Base-by-base conservation (phyloP, 805 yeast species). In the Saccharomycopsis sp. region DNA sequence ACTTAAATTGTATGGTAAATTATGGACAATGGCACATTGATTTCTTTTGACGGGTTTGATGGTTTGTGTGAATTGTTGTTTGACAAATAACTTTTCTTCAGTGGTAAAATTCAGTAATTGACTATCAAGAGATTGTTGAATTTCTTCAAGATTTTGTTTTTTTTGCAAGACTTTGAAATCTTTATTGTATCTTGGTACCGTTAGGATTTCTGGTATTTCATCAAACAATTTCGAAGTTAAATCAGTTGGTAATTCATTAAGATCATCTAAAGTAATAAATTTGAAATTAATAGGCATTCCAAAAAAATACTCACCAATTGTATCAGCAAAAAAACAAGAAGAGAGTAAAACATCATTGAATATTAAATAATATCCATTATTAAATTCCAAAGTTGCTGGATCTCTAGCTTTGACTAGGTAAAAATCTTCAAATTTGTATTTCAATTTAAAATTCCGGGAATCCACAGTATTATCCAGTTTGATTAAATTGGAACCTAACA, bases 1-100 rank as follows among this genome's bases (percentile, higher is more conserved):
- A 25, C 23, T 30, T 12, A 42, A 21, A 13, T 28, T 29, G 19
- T 34, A 34, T 5, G 49, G 49, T 12, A 46, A 32, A 30, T 40
- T 40, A 31, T 45, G 40, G 12, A 41, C 39, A 3, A 45, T 26
- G 4, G 33, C 35, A 19, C 45, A 45, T 14, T 41, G 28, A 6
- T 36, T 26, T 34, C 48, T 34, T 8, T 29, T 15, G 19, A 42
- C 27, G 15, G 31, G 27, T 4, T 10, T 23, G 10, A 23, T 8
- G 26, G 6, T 10, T 10, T 23, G n/a, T n/a, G n/a, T 10, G 10
- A 23, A 6, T 23, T 8, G 6, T 10, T 23, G 26, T 10, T 23
- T 23, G 26, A 23, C 10, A 23, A 23, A 23, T n/a, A n/a, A n/a
- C n/a, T n/a, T n/a, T n/a, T n/a, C n/a, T n/a, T n/a, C n/a, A 23